phyloP scores from a whole-genome alignment of 1,284 basidiomycete genomes.

The Coniferiporia weirii region DNA sequence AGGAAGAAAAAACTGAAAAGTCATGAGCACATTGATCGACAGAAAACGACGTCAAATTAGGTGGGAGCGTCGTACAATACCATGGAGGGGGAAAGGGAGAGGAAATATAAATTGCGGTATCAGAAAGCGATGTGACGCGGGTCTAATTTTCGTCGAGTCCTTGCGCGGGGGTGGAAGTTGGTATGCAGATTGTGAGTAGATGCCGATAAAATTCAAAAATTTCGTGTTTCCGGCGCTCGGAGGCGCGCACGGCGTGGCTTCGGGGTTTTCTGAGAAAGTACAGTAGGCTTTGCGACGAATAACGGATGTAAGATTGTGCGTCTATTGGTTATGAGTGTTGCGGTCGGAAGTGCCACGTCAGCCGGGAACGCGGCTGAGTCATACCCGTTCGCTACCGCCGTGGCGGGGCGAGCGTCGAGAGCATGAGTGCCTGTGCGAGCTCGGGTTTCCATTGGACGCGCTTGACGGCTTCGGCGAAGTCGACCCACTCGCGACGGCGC shows the following conservation, averaged over 20 bases:
- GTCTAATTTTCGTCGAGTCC: neutral
- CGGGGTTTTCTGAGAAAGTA: too few species aligned
- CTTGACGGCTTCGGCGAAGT: slow-evolving; percentile 69
- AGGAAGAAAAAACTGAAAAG: neutral
- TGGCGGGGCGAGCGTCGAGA: slow-evolving; percentile 57
- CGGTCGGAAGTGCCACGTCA: neutral
- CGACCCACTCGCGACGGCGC: slow-evolving; percentile 77
- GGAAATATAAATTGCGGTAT: neutral
- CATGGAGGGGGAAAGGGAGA: neutral
- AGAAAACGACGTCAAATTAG: neutral
- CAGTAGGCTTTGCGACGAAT: too few species aligned
- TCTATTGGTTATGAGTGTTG: too few species aligned
- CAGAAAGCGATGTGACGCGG: neutral
- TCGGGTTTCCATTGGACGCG: slow-evolving; percentile 76
- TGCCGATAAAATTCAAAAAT: neutral
- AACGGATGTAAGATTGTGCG: too few species aligned
- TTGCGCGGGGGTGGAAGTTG: neutral
- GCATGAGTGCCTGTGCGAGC: slow-evolving; percentile 63
- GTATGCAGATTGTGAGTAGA: neutral
- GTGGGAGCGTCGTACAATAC: neutral
- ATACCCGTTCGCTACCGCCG: slow-evolving; percentile 24
- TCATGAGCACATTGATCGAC: neutral
- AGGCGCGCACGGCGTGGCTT: too few species aligned
- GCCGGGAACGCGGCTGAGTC: neutral
- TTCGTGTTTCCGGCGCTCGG: neutral